Percentiles rank a stretch among this genome's conserved stretches.
These are phyloP conservation scores for Cytidiella melzeri DNA, from an alignment of 768 basidiomycete species.

Conservation along the genomic window DNA sequence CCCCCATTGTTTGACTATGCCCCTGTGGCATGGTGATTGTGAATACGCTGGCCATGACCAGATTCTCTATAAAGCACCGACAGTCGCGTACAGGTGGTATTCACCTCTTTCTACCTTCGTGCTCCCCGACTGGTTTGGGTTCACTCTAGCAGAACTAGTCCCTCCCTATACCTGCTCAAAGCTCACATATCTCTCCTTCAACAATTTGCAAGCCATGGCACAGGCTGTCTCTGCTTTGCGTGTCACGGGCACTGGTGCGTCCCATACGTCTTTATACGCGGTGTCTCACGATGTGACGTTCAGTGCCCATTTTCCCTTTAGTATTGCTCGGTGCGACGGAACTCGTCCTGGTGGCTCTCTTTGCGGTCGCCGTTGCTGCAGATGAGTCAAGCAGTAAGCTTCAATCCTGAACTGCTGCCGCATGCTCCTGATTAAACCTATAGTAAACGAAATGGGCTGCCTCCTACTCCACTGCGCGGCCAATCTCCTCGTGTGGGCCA, in stretches of 20 bases:
- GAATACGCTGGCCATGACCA: too few species aligned
- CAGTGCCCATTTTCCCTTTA: background rate
- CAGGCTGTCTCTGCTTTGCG: background rate
- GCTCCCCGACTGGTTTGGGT: background rate
- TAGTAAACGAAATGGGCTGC: conserved; percentile 1
- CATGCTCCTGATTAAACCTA: too few species aligned
- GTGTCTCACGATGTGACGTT: background rate
- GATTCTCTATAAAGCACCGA: too few species aligned
- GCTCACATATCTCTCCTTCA: background rate
- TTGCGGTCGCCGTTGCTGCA: conserved; percentile 2
- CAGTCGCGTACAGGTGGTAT: too few species aligned
- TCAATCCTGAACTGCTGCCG: too few species aligned
- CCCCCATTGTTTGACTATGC: too few species aligned
- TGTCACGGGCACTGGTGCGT: background rate
- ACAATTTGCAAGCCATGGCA: background rate
- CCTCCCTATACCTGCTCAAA: background rate
- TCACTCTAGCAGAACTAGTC: background rate
- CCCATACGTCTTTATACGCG: background rate
- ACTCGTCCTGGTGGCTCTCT: conserved; percentile 6
- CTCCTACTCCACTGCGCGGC: conserved; percentile 5
- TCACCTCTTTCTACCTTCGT: too few species aligned
- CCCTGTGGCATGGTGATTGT: too few species aligned
- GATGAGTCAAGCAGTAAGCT: background rate
- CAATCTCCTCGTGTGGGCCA: background rate
- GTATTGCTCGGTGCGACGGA: conserved; percentile 2